Evolutionary conservation across 345 rosid species (phyloP).

Genomic region (Crucihimalaya himalaica): DNA sequence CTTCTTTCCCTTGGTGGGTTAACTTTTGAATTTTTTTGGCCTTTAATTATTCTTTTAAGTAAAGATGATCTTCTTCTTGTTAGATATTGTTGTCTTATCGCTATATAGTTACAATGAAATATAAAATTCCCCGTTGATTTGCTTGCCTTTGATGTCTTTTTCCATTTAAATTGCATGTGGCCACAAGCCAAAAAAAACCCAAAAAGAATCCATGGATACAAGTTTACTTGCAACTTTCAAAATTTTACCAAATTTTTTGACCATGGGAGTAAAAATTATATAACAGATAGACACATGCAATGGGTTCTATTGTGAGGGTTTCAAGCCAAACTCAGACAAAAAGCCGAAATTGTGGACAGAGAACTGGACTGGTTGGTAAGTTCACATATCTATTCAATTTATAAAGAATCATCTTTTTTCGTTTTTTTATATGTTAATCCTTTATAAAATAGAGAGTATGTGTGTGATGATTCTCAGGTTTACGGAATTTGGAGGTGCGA

Average conservation of each 20-base stretch:
- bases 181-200: slow-evolving; percentile 21
- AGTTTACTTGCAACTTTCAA: not conserved
- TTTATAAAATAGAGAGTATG: not conserved
- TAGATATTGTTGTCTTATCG: not conserved
- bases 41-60: not conserved
- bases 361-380: slow-evolving; percentile 87
- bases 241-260: not conserved
- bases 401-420: not conserved
- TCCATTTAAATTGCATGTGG: slow-evolving; percentile 17
- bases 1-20: slow-evolving; percentile 15
- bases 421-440: not conserved
- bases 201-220: not conserved
- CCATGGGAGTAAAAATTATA: not conserved
- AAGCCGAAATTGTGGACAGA: slow-evolving; percentile 91
- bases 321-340: slow-evolving; percentile 54
- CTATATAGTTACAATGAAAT: not conserved
- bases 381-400: not conserved
- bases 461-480: slow-evolving; percentile 46
- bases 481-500: slow-evolving; percentile 63
- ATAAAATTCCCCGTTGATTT: not conserved
- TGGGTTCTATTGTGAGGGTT: slow-evolving; percentile 77
- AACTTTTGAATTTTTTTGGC: not conserved
- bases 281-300: slow-evolving; percentile 76
- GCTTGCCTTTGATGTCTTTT: not conserved
- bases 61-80: not conserved